phyloP scores from a whole-genome alignment of 1,139 yeast genomes.

The Kodamaea arcana region DNA sequence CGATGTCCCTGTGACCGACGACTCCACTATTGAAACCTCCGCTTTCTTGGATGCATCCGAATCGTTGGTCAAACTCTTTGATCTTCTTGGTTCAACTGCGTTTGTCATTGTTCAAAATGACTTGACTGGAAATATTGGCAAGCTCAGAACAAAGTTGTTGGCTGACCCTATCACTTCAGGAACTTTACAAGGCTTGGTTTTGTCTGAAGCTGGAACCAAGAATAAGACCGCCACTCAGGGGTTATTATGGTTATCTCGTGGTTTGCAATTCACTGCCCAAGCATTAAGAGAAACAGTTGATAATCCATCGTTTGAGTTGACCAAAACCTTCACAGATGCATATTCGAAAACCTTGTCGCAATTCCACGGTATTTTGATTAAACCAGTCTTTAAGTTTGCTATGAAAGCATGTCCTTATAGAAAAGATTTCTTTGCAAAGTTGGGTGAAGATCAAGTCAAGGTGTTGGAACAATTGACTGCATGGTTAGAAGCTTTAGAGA shows the following conservation, averaged over 20 bases:
- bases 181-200: conserved; percentile 74
- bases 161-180: conserved; percentile 59
- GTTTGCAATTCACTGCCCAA: conserved; percentile 82
- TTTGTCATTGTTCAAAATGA: conserved; percentile 83
- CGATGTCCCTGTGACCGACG: conserved; percentile 60
- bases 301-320: conserved; percentile 58
- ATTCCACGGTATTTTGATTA: conserved; percentile 76
- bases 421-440: conserved; percentile 75
- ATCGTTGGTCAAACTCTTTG: conserved; percentile 77
- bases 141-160: conserved; percentile 63
- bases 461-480: conserved; percentile 60
- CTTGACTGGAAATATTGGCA: conserved; percentile 81
- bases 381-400: conserved; percentile 87
- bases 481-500: conserved; percentile 78
- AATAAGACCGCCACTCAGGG: conserved; percentile 88
- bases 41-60: conserved; percentile 82
- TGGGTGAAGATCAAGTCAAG: conserved; percentile 66
- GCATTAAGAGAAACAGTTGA: conserved; percentile 80
- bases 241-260: conserved; percentile 80
- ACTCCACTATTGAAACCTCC: conserved; percentile 64
- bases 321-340: conserved; percentile 77
- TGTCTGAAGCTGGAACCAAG: conserved; percentile 63
- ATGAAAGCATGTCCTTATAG: conserved; percentile 96
- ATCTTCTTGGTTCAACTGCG: conserved; percentile 80
- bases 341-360: conserved; percentile 75